Percentiles rank a stretch among this genome's conserved stretches.
These are phyloP conservation scores for Urochloa ruziziensis DNA, from an alignment of 176 grass and related monocot species.

Conservation along the genomic window DNA sequence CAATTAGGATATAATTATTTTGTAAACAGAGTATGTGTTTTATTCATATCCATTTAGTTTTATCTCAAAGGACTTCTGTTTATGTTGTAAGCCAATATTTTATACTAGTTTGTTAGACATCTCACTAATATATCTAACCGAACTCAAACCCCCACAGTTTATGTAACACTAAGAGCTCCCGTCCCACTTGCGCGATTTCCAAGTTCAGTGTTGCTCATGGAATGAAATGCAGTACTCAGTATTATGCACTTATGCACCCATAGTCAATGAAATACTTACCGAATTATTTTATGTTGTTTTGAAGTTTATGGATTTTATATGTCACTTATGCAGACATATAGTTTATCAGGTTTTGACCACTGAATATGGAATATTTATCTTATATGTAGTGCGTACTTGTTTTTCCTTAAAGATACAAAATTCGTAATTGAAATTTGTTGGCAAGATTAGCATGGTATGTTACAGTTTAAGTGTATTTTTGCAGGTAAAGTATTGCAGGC, in stretches of 20 bases:
- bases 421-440: background rate
- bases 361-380: background rate
- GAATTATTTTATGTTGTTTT: background rate
- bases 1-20: background rate
- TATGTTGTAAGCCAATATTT: background rate
- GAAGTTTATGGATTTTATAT: background rate
- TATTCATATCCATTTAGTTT: background rate
- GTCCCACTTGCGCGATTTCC: background rate
- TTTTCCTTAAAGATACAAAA: conserved; percentile 17
- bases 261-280: background rate
- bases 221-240: background rate
- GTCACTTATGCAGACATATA: background rate
- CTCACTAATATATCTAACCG: background rate
- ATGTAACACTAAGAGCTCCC: background rate
- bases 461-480: conserved; percentile 36
- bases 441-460: background rate
- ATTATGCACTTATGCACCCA: background rate
- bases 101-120: background rate
- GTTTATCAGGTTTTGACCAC: background rate
- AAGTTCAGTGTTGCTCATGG: background rate
- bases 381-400: background rate
- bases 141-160: background rate
- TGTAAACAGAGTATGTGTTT: background rate
- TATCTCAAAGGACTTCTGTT: background rate
- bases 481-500: conserved; percentile 77